Evolutionary conservation across 2,329 filamentous ascomycete species (phyloP), one percentile per base, ranked within the genome.

Genomic region (Penicillium sp.): DNA sequence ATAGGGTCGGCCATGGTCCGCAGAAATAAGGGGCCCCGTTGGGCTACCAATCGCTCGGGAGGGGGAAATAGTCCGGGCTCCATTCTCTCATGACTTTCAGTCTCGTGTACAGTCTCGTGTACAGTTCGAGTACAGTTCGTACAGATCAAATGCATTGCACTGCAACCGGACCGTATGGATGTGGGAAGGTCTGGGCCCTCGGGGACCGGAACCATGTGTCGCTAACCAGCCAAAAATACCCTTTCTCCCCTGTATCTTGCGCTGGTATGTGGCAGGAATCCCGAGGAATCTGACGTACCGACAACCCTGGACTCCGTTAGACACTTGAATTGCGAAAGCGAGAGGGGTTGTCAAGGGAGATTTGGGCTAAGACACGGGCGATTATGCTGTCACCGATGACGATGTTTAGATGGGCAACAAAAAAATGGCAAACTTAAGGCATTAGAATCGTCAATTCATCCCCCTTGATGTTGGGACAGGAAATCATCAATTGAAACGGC

Each of bases 381-480:
- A 54, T 48, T 53, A 65, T 65, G 61, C 61, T 60, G 59, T 65
- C 61, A 65, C 63, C 61, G 61, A 62, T 66, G 63, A 66, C 64
- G 64, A 60, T 58, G 52, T 33, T 52, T 51, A 44, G 42, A 33
- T 50, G 49, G 19, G 50, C 33, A 44, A 43, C 16, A 31, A 37
- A 49, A 49, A 50, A 39, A 46, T 48, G 29, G 19, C n/a, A 19
- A 45, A 35, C 26, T 26, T 21, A 43, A 39, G 29, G 16, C 16
- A 31, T 13, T n/a, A 19, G 13, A 14, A 33, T 13, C 16, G 8
- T 37, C 31, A 19, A 33, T 21, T 27, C 21, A 13, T n/a, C 33
- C 48, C 35, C 14, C 14, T 21, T 13, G 19, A 11, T 22, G 19
- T 22, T 21, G 5, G 5, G 19, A 42, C 11, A 26, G 21, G 16